Evolutionary conservation across 495 filamentous ascomycete genomes (phyloP).

Genomic region (Xylaria longipes): DNA sequence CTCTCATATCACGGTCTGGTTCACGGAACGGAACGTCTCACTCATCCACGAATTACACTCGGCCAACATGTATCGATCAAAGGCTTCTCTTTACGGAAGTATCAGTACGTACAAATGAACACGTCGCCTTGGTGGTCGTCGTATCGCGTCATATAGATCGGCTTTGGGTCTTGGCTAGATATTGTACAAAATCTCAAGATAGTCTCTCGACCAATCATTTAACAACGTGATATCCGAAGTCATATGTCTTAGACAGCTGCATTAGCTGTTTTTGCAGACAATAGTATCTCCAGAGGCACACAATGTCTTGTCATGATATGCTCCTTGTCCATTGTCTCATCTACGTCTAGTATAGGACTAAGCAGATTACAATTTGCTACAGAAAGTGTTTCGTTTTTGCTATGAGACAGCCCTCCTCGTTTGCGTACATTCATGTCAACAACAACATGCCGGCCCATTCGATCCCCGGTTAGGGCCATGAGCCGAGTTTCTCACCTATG

Average conservation of each 20-base stretch:
- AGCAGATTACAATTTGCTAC: neutral
- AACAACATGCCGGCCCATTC: neutral
- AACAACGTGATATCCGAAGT: conserved; percentile 34
- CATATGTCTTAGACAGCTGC: conserved; percentile 19
- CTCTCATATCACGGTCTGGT: neutral
- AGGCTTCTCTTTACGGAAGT: neutral
- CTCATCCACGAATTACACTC: neutral
- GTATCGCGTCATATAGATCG: conserved; percentile 4
- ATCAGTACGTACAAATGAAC: conserved; percentile 20
- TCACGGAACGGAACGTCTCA: conserved; percentile 16
- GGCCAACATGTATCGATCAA: conserved; percentile 16
- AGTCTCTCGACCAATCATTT: conserved; percentile 38
- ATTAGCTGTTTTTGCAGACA: conserved; percentile 5
- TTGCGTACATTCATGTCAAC: neutral
- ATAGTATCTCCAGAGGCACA: neutral
- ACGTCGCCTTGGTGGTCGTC: neutral
- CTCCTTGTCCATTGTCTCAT: neutral
- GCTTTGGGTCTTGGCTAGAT: conserved; percentile 27
- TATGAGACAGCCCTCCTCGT: neutral
- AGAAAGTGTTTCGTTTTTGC: neutral
- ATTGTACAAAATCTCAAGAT: conserved; percentile 25
- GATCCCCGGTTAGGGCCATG: neutral
- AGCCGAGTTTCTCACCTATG: neutral
- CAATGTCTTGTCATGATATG: conserved; percentile 7
- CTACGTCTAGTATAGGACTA: neutral